phyloP scores from a whole-genome alignment of 768 basidiomycete species.

The Hericium erinaceus region DNA sequence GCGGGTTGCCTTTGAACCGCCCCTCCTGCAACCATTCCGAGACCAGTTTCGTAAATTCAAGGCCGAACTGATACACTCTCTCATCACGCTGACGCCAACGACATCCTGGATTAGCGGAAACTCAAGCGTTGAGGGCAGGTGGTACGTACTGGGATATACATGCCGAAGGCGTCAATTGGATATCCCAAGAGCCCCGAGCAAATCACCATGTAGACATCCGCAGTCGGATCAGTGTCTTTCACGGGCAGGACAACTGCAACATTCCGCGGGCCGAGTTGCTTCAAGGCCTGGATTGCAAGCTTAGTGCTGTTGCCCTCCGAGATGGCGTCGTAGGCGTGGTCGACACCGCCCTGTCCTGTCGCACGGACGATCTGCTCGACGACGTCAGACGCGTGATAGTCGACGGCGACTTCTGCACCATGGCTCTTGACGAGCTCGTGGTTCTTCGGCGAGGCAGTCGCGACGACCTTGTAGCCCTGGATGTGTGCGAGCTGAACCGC shows the following conservation, averaged over 20 bases:
- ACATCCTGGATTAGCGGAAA: neutral
- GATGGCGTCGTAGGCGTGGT: neutral
- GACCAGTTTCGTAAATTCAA: neutral
- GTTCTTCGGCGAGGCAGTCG: constrained; percentile 25
- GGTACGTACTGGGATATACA: too few species aligned
- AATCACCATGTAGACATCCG: neutral
- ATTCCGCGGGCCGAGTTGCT: neutral
- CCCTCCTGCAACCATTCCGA: neutral
- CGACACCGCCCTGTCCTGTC: neutral
- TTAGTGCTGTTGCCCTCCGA: neutral
- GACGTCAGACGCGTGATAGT: constrained; percentile 14
- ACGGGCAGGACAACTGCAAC: neutral
- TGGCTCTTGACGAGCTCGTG: constrained; percentile 26
- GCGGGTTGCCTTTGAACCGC: neutral
- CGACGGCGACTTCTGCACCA: constrained; percentile 27
- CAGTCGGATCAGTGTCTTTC: neutral
- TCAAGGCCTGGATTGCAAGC: neutral
- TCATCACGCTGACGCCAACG: neutral
- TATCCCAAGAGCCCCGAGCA: neutral
- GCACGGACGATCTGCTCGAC: neutral
- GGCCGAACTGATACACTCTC: neutral
- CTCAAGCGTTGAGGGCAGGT: too few species aligned
- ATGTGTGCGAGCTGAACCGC: constrained; percentile 22
- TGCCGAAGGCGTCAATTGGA: too few species aligned
- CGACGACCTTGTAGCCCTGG: constrained; percentile 23